These are phyloP conservation scores for Centrapalus pauciflorus DNA, from an alignment of 129 eudicot genomes.

Conservation along the genomic window DNA sequence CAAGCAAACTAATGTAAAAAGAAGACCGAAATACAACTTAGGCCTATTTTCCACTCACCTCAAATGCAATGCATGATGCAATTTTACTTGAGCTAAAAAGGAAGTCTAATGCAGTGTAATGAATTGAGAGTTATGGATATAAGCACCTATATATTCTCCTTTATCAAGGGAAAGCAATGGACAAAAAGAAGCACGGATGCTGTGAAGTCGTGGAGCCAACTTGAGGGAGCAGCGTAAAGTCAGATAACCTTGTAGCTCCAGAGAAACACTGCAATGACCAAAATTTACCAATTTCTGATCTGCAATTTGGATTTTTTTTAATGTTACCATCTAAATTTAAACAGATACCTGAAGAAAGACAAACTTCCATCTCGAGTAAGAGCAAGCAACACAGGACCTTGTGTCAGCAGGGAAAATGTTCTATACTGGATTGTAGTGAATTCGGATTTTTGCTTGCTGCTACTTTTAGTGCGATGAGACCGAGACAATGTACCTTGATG, in stretches of 20 bases:
- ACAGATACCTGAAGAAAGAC: conserved; percentile 75
- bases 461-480: conserved; percentile 59
- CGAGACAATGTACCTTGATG: conserved; percentile 72
- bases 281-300: background rate
- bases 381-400: conserved; percentile 89
- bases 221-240: conserved; percentile 85
- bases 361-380: conserved; percentile 82
- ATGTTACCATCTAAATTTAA: background rate
- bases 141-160: conserved; percentile 95
- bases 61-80: background rate
- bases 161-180: conserved; percentile 98
- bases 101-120: background rate
- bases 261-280: conserved; percentile 54
- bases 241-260: conserved; percentile 79
- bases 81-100: background rate
- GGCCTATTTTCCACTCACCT: background rate
- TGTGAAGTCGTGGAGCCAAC: conserved; percentile 77
- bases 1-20: background rate
- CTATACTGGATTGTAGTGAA: conserved; percentile 81
- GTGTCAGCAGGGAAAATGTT: conserved; percentile 77
- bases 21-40: background rate
- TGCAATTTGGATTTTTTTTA: background rate
- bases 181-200: conserved; percentile 98
- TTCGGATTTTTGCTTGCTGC: conserved; percentile 60
- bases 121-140: conserved; percentile 6